phyloP scores from a whole-genome alignment of 2,329 filamentous ascomycete species.

The Septoria petroselini region DNA sequence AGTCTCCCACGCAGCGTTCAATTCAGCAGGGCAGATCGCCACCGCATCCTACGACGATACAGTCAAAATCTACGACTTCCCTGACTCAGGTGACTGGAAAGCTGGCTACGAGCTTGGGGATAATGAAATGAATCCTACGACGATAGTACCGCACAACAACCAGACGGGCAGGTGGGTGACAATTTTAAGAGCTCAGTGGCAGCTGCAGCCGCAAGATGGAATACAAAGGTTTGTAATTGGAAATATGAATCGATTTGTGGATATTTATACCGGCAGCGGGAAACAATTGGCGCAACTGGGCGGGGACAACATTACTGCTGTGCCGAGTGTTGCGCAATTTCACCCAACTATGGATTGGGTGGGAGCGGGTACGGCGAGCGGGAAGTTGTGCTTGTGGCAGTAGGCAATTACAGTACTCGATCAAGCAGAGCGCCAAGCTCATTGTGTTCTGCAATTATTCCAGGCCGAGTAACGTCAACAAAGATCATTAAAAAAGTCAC shows the following conservation, averaged over 20 bases:
- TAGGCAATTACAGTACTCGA: neutral
- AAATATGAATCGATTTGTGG: slow-evolving; percentile 89
- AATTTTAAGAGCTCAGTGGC: slow-evolving; percentile 85
- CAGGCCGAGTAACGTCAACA: no score
- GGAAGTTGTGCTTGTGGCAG: slow-evolving; percentile 83
- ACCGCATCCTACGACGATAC: slow-evolving; percentile 95
- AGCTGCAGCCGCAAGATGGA: slow-evolving; percentile 70
- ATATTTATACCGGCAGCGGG: slow-evolving; percentile 78
- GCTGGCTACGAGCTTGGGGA: slow-evolving; percentile 52
- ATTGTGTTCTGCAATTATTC: no score
- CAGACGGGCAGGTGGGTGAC: slow-evolving; percentile 95
- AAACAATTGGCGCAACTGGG: slow-evolving; percentile 85
- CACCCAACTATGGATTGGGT: slow-evolving; percentile 89
- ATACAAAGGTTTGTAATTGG: slow-evolving; percentile 88
- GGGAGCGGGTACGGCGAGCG: slow-evolving; percentile 83
- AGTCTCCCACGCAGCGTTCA: slow-evolving; percentile 91
- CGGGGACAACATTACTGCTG: slow-evolving; percentile 87
- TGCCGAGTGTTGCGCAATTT: slow-evolving; percentile 88
- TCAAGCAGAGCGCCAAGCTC: no score
- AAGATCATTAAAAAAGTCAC: no score
- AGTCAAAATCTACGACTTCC: slow-evolving; percentile 85
- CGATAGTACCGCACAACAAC: slow-evolving; percentile 80
- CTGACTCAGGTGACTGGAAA: slow-evolving; percentile 45
- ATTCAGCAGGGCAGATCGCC: slow-evolving; percentile 76
- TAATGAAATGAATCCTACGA: slow-evolving; percentile 64